Evolutionary conservation across 345 rosid species (phyloP).

Genomic region (Theobroma cacao): DNA sequence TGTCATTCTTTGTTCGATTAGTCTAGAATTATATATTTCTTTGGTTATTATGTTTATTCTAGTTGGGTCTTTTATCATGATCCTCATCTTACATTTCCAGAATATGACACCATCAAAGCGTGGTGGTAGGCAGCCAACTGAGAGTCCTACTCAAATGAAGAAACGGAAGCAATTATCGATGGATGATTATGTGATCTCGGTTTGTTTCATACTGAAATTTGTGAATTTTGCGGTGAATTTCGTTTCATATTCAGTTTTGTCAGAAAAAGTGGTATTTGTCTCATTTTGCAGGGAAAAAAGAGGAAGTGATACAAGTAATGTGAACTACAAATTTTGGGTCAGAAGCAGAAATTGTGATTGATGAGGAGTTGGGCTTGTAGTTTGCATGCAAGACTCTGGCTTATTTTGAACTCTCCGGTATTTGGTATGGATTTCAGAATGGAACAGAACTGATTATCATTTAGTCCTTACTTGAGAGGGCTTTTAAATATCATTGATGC

Average conservation of each 20-base stretch:
- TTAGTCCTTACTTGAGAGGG: no score
- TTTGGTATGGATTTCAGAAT: neutral
- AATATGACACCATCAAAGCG: constrained; percentile 75
- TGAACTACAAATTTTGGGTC: constrained; percentile 19
- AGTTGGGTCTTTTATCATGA: neutral
- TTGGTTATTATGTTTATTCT: neutral
- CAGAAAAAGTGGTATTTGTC: neutral
- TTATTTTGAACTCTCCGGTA: no score
- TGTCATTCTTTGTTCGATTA: neutral
- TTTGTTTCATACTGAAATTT: constrained; percentile 22
- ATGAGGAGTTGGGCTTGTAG: neutral
- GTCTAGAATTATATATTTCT: neutral
- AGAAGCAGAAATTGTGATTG: neutral
- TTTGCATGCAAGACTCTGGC: neutral
- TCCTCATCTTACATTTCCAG: constrained; percentile 22
- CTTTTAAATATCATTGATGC: neutral
- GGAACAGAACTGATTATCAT: neutral
- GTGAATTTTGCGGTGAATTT: neutral
- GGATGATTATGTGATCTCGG: constrained; percentile 70
- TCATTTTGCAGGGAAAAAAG: constrained; percentile 59
- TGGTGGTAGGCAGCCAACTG: constrained; percentile 54
- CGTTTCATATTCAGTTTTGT: neutral
- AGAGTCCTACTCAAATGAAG: constrained; percentile 58
- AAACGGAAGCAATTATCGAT: constrained; percentile 79
- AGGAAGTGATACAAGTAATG: constrained; percentile 41